Evolutionary conservation across 148 eudicot genomes (phyloP).

Genomic region (Arbutus unedo): DNA sequence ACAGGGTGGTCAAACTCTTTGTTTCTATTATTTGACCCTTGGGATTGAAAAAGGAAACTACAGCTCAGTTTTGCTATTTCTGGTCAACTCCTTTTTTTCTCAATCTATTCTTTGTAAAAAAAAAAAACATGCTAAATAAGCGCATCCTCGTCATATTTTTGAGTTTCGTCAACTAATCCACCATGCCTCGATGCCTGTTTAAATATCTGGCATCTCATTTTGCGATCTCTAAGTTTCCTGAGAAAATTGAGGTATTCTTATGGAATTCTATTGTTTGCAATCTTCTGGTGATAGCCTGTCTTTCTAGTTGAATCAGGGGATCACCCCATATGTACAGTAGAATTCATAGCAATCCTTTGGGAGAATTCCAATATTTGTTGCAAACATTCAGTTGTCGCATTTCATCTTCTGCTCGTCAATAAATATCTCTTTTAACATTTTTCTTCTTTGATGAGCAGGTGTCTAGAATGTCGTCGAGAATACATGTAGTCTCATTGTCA

Average conservation of each 20-base stretch:
- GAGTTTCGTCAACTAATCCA: too few relatives aligned
- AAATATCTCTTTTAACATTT: too few relatives aligned
- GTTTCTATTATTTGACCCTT: not conserved
- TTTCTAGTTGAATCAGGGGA: not conserved
- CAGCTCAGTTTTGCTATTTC: not conserved
- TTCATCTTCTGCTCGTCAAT: too few relatives aligned
- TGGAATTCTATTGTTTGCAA: not conserved
- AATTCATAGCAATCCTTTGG: not conserved
- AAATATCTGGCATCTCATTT: not conserved
- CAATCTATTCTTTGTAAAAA: not conserved
- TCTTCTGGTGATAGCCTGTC: not conserved
- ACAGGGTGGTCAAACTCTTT: not conserved
- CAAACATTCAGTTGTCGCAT: not conserved
- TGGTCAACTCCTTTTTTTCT: not conserved
- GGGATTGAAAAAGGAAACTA: not conserved
- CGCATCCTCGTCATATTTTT: not conserved
- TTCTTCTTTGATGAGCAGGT: too few relatives aligned
- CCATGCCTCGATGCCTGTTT: too few relatives aligned
- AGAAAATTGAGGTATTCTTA: slow-evolving; percentile 1
- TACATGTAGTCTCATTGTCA: too few relatives aligned
- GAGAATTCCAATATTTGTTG: not conserved
- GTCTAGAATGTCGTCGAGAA: too few relatives aligned
- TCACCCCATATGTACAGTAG: not conserved
- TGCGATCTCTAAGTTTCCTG: not conserved
- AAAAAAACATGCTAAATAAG: not conserved